Conservation (phyloP, 2,329 filamentous ascomycete genomes). For the Cryphonectria nitschkei region DNA sequence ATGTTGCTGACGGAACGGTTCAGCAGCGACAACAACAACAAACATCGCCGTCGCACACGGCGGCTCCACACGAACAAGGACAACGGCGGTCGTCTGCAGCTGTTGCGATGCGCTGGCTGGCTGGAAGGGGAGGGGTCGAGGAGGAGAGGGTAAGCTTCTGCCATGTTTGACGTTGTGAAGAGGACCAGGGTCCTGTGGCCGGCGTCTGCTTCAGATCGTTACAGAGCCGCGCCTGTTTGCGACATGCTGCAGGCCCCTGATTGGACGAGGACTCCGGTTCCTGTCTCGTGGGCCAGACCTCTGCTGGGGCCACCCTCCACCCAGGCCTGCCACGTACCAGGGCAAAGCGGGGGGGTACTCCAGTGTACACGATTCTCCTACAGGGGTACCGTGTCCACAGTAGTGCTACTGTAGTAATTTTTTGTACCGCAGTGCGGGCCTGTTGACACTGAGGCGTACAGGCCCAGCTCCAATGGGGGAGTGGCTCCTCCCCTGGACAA, state of each 20-base stretch:
- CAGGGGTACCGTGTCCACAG: not conserved
- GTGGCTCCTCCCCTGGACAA: slow-evolving; percentile 7
- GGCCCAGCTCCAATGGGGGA: slow-evolving; percentile 13
- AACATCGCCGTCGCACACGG: not conserved
- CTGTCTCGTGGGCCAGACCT: slow-evolving; percentile 27
- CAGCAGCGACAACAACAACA: not conserved
- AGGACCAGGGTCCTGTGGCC: slow-evolving; percentile 19
- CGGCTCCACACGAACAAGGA: not conserved
- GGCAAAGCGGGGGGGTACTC: not conserved
- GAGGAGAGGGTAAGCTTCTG: slow-evolving; percentile 10
- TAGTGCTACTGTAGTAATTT: not conserved
- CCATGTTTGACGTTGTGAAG: slow-evolving; percentile 23
- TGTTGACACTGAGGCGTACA: not conserved
- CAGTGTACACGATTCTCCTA: not conserved
- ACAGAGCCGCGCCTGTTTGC: slow-evolving; percentile 27
- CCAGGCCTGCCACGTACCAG: not conserved
- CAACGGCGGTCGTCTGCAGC: not conserved
- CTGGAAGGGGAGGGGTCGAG: not conserved
- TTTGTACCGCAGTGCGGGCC: not conserved
- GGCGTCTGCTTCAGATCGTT: slow-evolving; percentile 28
- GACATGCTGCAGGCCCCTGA: slow-evolving; percentile 15
- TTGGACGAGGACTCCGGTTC: slow-evolving; percentile 18
- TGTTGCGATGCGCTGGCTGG: not conserved
- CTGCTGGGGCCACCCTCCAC: slow-evolving; percentile 6
- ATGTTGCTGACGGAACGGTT: slow-evolving; percentile 10